Percentiles rank a stretch among this genome's conserved stretches.
Conservation (phyloP, 352 stramenopile genomes). For the Pythium monospermum region DNA sequence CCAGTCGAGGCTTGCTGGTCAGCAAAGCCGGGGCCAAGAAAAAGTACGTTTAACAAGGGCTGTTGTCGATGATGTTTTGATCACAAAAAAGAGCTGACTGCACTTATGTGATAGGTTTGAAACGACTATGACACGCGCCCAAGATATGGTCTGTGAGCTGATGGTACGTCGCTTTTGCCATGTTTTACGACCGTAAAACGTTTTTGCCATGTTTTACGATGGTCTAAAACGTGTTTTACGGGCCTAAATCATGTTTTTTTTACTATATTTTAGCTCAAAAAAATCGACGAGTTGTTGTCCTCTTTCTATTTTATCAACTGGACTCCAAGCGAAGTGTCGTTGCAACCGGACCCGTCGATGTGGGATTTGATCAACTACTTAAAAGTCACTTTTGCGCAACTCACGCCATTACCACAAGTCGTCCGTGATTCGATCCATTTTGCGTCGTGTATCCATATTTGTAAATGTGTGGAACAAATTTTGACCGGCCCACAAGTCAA, state of each 20-base stretch:
- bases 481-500: constrained; percentile 53
- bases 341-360: constrained; percentile 70
- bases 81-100: no score
- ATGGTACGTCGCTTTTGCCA: constrained; percentile 39
- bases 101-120: constrained; percentile 41
- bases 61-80: neutral
- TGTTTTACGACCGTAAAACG: no score
- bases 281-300: constrained; percentile 72
- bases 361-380: constrained; percentile 85
- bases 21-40: constrained; percentile 73
- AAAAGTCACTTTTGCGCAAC: constrained; percentile 69
- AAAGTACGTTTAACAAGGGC: constrained; percentile 23
- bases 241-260: neutral
- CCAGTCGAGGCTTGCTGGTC: constrained; percentile 37
- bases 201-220: neutral
- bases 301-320: constrained; percentile 81
- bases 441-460: constrained; percentile 73
- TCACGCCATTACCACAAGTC: constrained; percentile 43
- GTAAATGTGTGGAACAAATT: constrained; percentile 68
- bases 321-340: constrained; percentile 44
- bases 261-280: constrained; percentile 57
- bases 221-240: neutral
- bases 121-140: constrained; percentile 66
- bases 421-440: constrained; percentile 72
- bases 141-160: constrained; percentile 81